Evolutionary conservation across 331 rosid species (phyloP).

Genomic region (Quercus phellos): DNA sequence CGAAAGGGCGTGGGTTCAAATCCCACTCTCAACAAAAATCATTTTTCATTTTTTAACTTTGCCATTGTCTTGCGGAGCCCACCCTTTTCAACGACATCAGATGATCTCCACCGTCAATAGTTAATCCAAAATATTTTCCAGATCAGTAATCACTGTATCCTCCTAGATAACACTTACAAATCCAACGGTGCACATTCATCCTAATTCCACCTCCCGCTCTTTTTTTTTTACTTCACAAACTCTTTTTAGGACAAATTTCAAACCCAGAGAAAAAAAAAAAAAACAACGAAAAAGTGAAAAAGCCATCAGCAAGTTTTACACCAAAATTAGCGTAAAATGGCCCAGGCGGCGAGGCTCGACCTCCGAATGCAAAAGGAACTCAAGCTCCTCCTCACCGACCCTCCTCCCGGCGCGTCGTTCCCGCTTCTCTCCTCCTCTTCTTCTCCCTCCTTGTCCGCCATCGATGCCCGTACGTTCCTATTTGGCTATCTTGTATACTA

Average conservation of each 20-base stretch:
- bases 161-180: no score
- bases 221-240: no score
- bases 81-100: no score
- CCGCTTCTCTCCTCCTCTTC: conserved; percentile 24
- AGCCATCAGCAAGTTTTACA: not conserved
- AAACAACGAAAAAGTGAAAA: not conserved
- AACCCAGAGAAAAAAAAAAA: no score
- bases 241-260: no score
- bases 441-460: conserved; percentile 22
- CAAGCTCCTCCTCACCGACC: conserved; percentile 43
- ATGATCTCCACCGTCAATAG: no score
- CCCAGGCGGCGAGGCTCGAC: conserved; percentile 39
- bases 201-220: no score
- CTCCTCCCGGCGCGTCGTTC: conserved; percentile 38
- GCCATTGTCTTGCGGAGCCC: no score
- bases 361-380: conserved; percentile 46
- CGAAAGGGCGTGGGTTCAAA: conserved; percentile 63
- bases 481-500: not conserved
- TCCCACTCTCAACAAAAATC: conserved; percentile 33
- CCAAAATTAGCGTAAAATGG: conserved; percentile 15
- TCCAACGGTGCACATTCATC: no score
- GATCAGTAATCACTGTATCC: no score
- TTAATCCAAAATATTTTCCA: no score
- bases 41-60: no score
- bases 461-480: conserved; percentile 27